phyloP scores from a whole-genome alignment of 306 rosid species.

The Hippophae tibetana region DNA sequence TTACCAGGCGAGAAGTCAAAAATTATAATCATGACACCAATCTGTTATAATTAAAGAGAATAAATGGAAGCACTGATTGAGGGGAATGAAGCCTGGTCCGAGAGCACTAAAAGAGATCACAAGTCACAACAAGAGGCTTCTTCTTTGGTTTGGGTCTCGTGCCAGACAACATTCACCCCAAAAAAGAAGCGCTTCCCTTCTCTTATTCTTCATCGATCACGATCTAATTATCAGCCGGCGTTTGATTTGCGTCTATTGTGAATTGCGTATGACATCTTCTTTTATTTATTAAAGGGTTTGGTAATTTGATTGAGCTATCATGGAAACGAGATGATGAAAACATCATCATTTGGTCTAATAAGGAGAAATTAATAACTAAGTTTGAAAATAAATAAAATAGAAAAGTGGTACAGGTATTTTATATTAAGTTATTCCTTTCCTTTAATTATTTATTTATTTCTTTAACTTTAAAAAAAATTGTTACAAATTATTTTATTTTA shows the following conservation, averaged over 20 bases:
- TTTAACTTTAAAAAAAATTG: too few species aligned
- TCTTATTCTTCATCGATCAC: neutral
- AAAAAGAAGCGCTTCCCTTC: conserved; percentile 31
- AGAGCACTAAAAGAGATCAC: conserved; percentile 11
- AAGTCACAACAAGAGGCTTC: neutral
- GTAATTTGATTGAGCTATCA: too few species aligned
- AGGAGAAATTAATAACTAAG: conserved; percentile 22
- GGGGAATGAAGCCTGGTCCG: conserved; percentile 96
- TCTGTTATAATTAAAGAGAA: conserved; percentile 3
- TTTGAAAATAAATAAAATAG: neutral
- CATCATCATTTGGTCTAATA: conserved; percentile 34
- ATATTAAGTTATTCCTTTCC: conserved; percentile 11
- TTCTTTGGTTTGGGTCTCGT: conserved; percentile 27
- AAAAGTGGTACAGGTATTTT: conserved; percentile 20
- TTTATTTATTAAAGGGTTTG: too few species aligned
- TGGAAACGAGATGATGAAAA: neutral
- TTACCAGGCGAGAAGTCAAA: conserved; percentile 14
- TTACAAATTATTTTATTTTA: too few species aligned
- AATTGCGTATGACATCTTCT: too few species aligned
- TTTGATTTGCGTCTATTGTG: neutral
- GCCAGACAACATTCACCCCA: conserved; percentile 65
- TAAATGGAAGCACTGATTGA: conserved; percentile 37
- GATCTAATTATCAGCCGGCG: neutral
- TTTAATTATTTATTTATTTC: too few species aligned
- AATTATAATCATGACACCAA: conserved; percentile 31